These are phyloP conservation scores for Leptodermis oblonga DNA, from an alignment of 257 asterid genomes.

Conservation along the genomic window DNA sequence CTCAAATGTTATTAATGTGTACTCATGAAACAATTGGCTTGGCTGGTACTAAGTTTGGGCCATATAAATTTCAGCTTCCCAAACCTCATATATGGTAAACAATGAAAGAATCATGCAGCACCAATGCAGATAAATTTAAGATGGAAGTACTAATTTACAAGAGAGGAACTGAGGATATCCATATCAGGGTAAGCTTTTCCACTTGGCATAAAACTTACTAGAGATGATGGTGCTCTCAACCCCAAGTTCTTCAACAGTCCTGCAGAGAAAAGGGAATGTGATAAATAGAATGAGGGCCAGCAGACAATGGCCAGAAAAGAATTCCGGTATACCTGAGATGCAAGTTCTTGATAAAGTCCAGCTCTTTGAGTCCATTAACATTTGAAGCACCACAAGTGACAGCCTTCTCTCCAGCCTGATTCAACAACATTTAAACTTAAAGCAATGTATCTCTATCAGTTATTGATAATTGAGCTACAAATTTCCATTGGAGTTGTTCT, in stretches of 20 bases:
- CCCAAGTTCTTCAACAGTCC: slow-evolving; percentile 76
- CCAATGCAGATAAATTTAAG: not conserved
- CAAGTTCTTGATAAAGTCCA: slow-evolving; percentile 55
- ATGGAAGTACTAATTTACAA: not conserved
- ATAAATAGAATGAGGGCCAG: slow-evolving; percentile 6
- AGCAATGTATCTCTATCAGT: not conserved
- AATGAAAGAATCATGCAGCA: not conserved
- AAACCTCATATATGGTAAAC: too few species aligned
- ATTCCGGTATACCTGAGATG: slow-evolving; percentile 49
- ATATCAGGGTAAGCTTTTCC: not conserved
- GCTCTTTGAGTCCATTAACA: slow-evolving; percentile 63
- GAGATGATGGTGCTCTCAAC: slow-evolving; percentile 52
- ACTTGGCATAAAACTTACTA: slow-evolving; percentile 36
- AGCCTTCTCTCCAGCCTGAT: slow-evolving; percentile 89
- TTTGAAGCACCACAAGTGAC: slow-evolving; percentile 70
- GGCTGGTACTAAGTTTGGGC: too few species aligned
- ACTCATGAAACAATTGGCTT: too few species aligned
- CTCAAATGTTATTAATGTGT: too few species aligned
- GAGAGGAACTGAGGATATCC: too few species aligned
- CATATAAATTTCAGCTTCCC: too few species aligned
- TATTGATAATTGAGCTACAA: not conserved
- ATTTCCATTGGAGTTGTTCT: not conserved
- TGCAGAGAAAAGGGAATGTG: slow-evolving; percentile 23
- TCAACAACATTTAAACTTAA: slow-evolving; percentile 3
- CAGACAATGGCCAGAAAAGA: not conserved